A percentile compares a stretch with the other conserved stretches of the same genome.
These are phyloP conservation scores for Podospora appendiculata DNA, from an alignment of 495 filamentous ascomycete species.

Conservation along the genomic window DNA sequence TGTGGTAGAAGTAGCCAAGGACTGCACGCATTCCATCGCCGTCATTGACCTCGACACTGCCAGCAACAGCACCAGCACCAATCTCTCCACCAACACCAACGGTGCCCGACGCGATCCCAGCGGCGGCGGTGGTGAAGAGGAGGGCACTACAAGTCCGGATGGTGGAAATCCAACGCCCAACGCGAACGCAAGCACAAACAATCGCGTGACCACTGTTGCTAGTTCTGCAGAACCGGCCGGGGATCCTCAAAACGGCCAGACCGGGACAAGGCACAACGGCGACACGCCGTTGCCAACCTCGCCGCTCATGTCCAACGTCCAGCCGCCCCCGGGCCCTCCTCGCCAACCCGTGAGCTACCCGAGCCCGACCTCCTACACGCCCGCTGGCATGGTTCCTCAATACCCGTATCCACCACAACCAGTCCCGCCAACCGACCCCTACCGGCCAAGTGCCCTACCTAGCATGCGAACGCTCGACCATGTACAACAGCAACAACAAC, in stretches of 20 bases:
- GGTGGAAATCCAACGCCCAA: constrained; percentile 10
- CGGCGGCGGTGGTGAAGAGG: constrained; percentile 10
- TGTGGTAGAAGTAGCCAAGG: no score
- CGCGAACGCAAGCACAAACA: constrained; percentile 3
- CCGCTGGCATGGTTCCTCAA: constrained; percentile 39
- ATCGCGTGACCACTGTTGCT: constrained; percentile 8
- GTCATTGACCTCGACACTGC: no score
- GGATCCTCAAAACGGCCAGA: constrained; percentile 3
- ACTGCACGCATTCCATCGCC: no score
- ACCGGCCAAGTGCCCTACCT: constrained; percentile 44
- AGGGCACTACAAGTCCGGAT: constrained; percentile 4
- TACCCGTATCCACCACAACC: constrained; percentile 44
- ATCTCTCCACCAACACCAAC: background rate
- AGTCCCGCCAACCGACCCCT: constrained; percentile 16
- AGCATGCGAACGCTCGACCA: constrained; percentile 56
- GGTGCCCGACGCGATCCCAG: constrained; percentile 5
- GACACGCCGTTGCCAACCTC: constrained; percentile 12
- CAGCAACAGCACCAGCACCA: constrained; percentile 7
- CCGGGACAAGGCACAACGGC: constrained; percentile 19
- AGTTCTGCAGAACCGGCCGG: constrained; percentile 2
- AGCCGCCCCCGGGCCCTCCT: constrained; percentile 33
- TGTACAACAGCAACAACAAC: constrained; percentile 35
- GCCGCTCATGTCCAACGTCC: constrained; percentile 41
- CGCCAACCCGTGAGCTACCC: constrained; percentile 48
- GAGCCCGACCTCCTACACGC: constrained; percentile 46